These are phyloP conservation scores for Lasiodiplodia gonubiensis DNA, from an alignment of 2,329 filamentous ascomycete species.

Conservation along the genomic window DNA sequence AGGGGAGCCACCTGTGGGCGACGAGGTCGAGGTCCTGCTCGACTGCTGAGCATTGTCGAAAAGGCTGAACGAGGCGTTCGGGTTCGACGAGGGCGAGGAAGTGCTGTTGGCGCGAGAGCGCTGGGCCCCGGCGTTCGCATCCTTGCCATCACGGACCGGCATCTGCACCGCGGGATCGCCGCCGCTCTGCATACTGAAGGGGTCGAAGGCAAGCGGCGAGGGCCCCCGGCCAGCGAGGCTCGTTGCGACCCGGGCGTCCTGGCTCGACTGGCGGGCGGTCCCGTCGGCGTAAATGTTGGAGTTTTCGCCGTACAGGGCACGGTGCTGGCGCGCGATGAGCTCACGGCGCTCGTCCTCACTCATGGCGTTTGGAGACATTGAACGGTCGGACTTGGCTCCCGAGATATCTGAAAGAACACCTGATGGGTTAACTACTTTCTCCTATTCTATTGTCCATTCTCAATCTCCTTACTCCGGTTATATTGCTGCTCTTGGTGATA, in stretches of 20 bases:
- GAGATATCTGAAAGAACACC: constrained; percentile 72
- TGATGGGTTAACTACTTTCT: constrained; percentile 52
- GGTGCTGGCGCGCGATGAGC: constrained; percentile 93
- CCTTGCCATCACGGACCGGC: constrained; percentile 53
- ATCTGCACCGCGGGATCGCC: constrained; percentile 53
- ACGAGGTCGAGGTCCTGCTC: constrained; percentile 83
- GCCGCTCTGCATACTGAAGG: constrained; percentile 61
- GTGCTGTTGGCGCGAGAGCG: constrained; percentile 81
- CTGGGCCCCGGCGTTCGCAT: constrained; percentile 55
- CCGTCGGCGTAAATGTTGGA: constrained; percentile 74
- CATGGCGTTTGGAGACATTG: constrained; percentile 83
- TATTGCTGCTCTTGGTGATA: constrained; percentile 99
- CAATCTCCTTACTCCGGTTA: constrained; percentile 94
- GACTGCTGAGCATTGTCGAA: constrained; percentile 65
- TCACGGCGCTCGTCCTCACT: constrained; percentile 96
- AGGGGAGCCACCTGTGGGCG: constrained; percentile 76
- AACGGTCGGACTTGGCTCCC: constrained; percentile 81
- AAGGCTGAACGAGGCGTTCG: constrained; percentile 54
- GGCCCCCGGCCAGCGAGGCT: constrained; percentile 70
- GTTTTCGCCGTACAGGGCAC: constrained; percentile 84
- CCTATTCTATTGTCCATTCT: constrained; percentile 69
- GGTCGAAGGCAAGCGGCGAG: constrained; percentile 82
- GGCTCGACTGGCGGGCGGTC: constrained; percentile 68
- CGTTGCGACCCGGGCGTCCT: constrained; percentile 65
- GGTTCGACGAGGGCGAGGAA: constrained; percentile 77